Base-by-base conservation (phyloP, 2,329 filamentous ascomycete species). In the Arthrobotrys iridis region DNA sequence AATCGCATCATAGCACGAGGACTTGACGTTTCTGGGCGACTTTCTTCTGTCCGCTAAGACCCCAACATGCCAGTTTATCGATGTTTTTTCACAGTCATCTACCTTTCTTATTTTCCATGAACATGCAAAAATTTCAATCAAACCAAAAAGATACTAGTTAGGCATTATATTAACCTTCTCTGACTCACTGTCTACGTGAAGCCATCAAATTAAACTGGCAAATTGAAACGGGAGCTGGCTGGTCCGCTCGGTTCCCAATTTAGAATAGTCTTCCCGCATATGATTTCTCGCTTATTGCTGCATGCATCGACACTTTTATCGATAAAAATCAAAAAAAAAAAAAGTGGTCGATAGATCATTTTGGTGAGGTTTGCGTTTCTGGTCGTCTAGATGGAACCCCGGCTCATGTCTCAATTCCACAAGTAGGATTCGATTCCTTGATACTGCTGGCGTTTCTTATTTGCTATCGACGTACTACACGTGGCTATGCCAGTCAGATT, bases 181-280 rank as follows among this genome's bases (percentile, higher is more conserved):
- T 70, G 65, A 70, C 55, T 70, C 65, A 70, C 65, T 20, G 65
- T 70, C 65, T 70, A 18, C 35, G 55, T 55, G 15, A 70, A 62
- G 45, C 65, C 55, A 45, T 40, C 50, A 46, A 46, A 45, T 20
- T 52, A 40, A 57, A 66, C 33, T 67, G 57, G 50, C 50, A 55
- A 55, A 55, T 70, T 55, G 35, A 58, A 48, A 57, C 22, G 57
- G 45, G 55, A 52, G 62, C 45, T 66, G 41, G 35, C 70, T 66
- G 52, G 60, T 60, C 60, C 60, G n/a, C 35, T 75, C 71, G 71
- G 64, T 75, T 75, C 71, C 71, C 18, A 62, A 75, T 75, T 30
- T 63, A 75, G 71, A 43, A 75, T 75, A 75, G 71, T 63, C 71
- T 65, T 75, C 71, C 71, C 71, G 71, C 71, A 68, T 24, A 55